A percentile compares a stretch with the other conserved stretches of the same genome.
These are phyloP conservation scores for Astragalus membranaceus DNA, from an alignment of 306 rosid genomes.

Conservation along the genomic window DNA sequence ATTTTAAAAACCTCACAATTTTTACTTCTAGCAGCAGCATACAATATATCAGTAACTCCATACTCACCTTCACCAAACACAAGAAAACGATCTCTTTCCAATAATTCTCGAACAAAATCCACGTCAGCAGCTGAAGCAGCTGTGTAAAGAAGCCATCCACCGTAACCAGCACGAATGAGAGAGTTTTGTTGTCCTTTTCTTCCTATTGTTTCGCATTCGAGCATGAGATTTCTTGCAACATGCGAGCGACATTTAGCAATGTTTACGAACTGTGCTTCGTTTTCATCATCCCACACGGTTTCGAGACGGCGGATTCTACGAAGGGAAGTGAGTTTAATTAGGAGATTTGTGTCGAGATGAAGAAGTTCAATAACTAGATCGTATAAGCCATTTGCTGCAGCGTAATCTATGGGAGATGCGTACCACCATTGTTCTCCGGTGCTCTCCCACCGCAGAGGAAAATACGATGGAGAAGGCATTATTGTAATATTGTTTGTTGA, in stretches of 20 bases:
- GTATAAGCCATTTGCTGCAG: conserved; percentile 82
- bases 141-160: conserved; percentile 93
- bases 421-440: conserved; percentile 96
- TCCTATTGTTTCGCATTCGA: conserved; percentile 41
- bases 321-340: conserved; percentile 83
- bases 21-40: conserved; percentile 80
- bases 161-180: conserved; percentile 83
- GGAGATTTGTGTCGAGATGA: conserved; percentile 74
- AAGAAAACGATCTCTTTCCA: conserved; percentile 50
- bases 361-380: conserved; percentile 87
- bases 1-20: conserved; percentile 52
- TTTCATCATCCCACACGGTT: conserved; percentile 81
- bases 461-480: conserved; percentile 44
- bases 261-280: conserved; percentile 47
- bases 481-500: no score
- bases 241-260: conserved; percentile 65
- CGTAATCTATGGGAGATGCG: conserved; percentile 88
- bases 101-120: conserved; percentile 49
- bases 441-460: conserved; percentile 93
- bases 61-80: conserved; percentile 92
- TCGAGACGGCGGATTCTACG: conserved; percentile 91
- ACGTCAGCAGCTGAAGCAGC: conserved; percentile 90
- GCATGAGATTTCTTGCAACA: conserved; percentile 59
- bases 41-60: conserved; percentile 75
- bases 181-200: conserved; percentile 30